Evolutionary conservation across 495 filamentous ascomycete genomes (phyloP).

Genomic region (Aspergillus ellipticus): DNA sequence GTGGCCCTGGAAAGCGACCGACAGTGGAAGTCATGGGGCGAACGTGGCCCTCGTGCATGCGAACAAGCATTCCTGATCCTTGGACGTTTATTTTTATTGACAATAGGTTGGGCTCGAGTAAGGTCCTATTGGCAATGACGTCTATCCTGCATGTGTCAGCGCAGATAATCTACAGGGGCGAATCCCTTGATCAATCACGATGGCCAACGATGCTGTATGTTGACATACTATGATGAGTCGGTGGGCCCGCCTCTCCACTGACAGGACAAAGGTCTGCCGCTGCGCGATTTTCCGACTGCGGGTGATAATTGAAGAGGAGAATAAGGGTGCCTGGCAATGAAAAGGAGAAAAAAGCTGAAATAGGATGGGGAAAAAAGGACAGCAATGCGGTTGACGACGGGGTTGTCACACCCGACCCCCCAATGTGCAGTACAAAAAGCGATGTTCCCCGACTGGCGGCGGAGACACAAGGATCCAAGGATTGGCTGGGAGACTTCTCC

Average conservation of each 20-base stretch:
- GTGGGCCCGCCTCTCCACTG: neutral
- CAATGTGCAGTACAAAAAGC: neutral
- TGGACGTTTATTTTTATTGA: too few relatives aligned
- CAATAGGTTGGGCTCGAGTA: too few relatives aligned
- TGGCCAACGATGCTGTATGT: neutral
- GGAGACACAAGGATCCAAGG: slow-evolving; percentile 6
- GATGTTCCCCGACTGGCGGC: slow-evolving; percentile 6
- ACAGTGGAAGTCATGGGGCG: neutral
- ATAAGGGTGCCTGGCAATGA: neutral
- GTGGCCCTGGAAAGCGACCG: neutral
- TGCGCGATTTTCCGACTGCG: neutral
- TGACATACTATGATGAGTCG: neutral
- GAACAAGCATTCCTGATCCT: too few relatives aligned
- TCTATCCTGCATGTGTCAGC: neutral
- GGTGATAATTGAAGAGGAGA: neutral
- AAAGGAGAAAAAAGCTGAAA: neutral
- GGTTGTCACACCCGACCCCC: neutral
- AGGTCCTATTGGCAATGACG: too few relatives aligned
- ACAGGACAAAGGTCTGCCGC: neutral
- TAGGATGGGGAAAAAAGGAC: neutral
- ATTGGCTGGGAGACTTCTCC: slow-evolving; percentile 22
- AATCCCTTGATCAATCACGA: neutral
- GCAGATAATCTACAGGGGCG: neutral
- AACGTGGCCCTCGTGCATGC: neutral
- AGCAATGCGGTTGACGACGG: neutral